Evolutionary conservation across 352 stramenopile genomes (phyloP), one percentile per base, ranked within the genome.

Genomic region (Pythium scleroteichum): DNA sequence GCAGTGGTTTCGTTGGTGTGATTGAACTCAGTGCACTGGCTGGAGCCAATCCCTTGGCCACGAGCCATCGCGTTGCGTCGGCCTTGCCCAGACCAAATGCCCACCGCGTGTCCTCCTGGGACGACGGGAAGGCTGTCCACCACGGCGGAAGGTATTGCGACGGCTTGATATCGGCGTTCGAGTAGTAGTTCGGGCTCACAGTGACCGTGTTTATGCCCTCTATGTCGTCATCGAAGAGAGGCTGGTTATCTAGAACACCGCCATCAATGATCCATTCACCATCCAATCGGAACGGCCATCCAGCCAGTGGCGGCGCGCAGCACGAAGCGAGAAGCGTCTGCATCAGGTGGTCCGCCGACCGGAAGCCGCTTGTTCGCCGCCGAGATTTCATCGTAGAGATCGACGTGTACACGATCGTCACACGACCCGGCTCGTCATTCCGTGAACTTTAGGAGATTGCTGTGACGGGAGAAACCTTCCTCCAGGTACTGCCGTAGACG

Each of bases 201-300:
- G 61, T 75, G 41, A 63, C 68, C 35, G 66, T 85, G 16, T 24
- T 42, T 19, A 20, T 23, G 6, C 14, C 53, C 12, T 56, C 19
- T 3, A 57, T 65, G 29, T 76, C 33, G 20, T 57, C 64, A 1
- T 68, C 47, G 33, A 88, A 73, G 35, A 75, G 41, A 23, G 79
- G 78, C 38, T 85, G 71, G 57, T 87, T 79, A 61, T 82, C 76
- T 16, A 82, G 53, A 19, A 89, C 22, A 0, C 74, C 79, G 13
- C 76, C 79, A 47, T 87, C 79, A 24, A 85, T 68, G 22, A 88
- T 77, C 62, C 74, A 88, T 35, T 86, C 73, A 41, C 70, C 71
- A 13, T 87, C 68, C 16, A 78, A 59, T 29, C 64, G 22, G 56
- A 88, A 90, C 2, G 79, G 79, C 27, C 82, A 56, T 9, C 79